Conservation (phyloP, 495 filamentous ascomycete genomes). For the Aspergillus sparsus region DNA sequence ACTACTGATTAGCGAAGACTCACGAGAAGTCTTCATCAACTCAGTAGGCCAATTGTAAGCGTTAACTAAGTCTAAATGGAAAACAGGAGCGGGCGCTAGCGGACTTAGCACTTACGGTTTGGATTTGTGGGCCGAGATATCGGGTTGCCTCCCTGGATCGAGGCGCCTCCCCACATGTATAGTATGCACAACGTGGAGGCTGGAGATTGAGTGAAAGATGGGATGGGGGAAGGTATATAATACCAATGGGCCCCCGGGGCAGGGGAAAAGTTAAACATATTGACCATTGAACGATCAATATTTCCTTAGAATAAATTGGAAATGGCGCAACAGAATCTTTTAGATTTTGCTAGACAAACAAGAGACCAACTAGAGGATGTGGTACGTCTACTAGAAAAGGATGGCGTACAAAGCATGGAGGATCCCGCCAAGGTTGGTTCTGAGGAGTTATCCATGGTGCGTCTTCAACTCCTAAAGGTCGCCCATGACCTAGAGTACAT, state of each 20-base stretch:
- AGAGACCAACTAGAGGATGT: not conserved
- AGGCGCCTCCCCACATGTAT: not conserved
- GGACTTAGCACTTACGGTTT: not conserved
- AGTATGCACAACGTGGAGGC: not conserved
- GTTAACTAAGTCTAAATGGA: not conserved
- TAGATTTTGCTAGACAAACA: not conserved
- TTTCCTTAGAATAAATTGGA: too few relatives aligned
- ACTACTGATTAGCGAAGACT: not conserved
- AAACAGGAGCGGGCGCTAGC: not conserved
- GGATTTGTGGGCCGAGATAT: not conserved
- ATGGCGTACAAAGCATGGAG: not conserved
- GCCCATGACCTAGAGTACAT: constrained; percentile 5
- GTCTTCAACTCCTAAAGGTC: not conserved
- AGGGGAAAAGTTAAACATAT: not conserved
- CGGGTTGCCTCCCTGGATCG: not conserved
- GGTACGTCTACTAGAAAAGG: not conserved
- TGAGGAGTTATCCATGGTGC: not conserved
- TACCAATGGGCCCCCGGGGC: not conserved
- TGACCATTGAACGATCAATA: not conserved
- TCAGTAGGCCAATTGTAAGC: not conserved
- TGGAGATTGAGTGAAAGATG: not conserved
- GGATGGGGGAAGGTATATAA: constrained; percentile 1
- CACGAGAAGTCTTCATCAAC: not conserved
- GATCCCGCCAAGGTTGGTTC: not conserved
- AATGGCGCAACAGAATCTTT: not conserved